phyloP scores from a whole-genome alignment of 2,329 filamentous ascomycete genomes.

The Thielaviopsis euricoi region DNA sequence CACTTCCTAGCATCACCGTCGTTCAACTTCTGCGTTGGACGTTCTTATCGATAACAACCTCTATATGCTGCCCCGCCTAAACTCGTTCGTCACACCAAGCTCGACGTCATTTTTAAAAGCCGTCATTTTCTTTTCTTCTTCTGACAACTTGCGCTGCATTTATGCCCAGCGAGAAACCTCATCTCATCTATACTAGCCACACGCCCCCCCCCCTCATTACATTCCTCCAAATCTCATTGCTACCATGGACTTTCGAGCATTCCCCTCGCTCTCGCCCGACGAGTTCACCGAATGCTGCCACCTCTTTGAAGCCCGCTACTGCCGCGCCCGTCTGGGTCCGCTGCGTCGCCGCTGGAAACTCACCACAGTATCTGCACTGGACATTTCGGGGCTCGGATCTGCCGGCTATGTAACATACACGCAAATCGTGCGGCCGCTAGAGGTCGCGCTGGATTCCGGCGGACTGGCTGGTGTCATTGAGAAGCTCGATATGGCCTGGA shows the following conservation, averaged over 20 bases:
- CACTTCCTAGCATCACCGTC: too few species aligned
- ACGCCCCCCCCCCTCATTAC: too few species aligned
- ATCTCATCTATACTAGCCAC: too few species aligned
- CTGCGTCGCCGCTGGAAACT: constrained; percentile 39
- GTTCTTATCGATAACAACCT: too few species aligned
- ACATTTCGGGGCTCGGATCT: constrained; percentile 25
- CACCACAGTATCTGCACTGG: constrained; percentile 33
- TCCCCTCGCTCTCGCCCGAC: constrained; percentile 41
- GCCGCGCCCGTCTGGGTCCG: constrained; percentile 38
- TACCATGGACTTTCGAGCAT: constrained; percentile 34
- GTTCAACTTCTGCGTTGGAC: too few species aligned
- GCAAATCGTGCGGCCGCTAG: constrained; percentile 38
- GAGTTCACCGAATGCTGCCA: constrained; percentile 53
- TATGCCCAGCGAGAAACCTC: too few species aligned
- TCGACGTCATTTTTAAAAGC: too few species aligned
- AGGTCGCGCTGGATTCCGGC: constrained; percentile 25
- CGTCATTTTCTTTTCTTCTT: too few species aligned
- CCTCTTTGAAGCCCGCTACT: constrained; percentile 41
- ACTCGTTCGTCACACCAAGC: too few species aligned
- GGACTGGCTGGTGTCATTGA: constrained; percentile 31
- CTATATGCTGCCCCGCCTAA: too few species aligned
- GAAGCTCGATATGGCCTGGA: constrained; percentile 26
- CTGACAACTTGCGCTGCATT: too few species aligned
- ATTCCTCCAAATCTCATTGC: too few species aligned
- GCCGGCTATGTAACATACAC: constrained; percentile 34